Base-by-base conservation (phyloP, 208 protist species). In the Trypanosoma lewisi region DNA sequence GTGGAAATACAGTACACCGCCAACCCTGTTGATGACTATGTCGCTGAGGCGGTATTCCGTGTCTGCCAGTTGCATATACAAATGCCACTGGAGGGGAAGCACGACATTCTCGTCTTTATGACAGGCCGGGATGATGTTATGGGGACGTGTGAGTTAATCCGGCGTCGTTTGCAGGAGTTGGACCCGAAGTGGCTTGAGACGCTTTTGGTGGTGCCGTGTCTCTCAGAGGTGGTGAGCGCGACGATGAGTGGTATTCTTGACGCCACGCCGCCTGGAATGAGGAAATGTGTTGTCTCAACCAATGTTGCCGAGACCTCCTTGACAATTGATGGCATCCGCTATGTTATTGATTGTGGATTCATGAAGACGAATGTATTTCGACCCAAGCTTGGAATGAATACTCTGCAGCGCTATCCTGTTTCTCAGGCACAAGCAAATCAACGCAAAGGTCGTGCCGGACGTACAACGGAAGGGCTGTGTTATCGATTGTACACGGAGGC, bases 261-360 rank as follows among this genome's bases (percentile, higher is more conserved):
- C 47, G 77, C 93, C 30, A 91, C 97, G 1, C 93, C 93, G n/a
- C 42, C 73, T 19, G 92, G 94, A 12, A 69, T 68, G 50, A 81
- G 98, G n/a, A 99, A 99, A 83, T 98, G 96, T 67, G 97, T 99
- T 31, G 96, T 99, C 0, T 93, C 98, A 4, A 99, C 99, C 21
- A 99, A 99, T 78, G 99, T 99, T 59, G 99, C 99, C 16, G 99
- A 99, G 76, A 99, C 99, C 5, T 99, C 97, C 16, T 77, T 99
- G 0, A 99, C 97, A 17, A 98, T 99, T 27, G 96, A 99, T 71
- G 98, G 91, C n/a, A 85, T 97, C 55, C 78, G 80, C 48, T 96
- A 93, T 66, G 93, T 99, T 16, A 89, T 99, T 23, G 98, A 99
- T 73, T 83, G 78, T 57, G 99, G 99, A 17, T 99, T 96, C 82